Percentiles rank a stretch among this genome's conserved stretches.
These are phyloP conservation scores for Hanseniaspora uvarum DNA, from an alignment of 1,139 yeast genomes.

Conservation along the genomic window DNA sequence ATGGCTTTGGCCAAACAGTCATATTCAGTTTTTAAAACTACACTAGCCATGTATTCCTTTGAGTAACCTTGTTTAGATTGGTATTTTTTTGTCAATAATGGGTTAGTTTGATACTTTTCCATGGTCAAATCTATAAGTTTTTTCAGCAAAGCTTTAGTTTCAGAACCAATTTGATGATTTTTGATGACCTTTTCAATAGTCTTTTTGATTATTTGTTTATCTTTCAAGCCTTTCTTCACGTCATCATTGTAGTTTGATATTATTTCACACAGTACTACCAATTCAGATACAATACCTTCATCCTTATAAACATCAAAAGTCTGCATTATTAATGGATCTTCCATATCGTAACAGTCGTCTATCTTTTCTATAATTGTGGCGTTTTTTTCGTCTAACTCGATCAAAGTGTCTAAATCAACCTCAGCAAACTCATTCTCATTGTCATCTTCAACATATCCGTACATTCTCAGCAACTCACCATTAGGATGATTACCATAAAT, in stretches of 20 bases:
- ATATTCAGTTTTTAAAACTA: slow-evolving; percentile 47
- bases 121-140: slow-evolving; percentile 23
- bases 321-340: slow-evolving; percentile 44
- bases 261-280: slow-evolving; percentile 44
- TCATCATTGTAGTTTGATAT: slow-evolving; percentile 21
- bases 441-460: slow-evolving; percentile 82
- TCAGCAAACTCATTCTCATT: slow-evolving; percentile 79
- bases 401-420: slow-evolving; percentile 27
- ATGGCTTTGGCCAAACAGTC: slow-evolving; percentile 39
- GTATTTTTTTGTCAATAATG: neutral
- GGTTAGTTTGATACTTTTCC: slow-evolving; percentile 21
- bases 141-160: slow-evolving; percentile 32
- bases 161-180: slow-evolving; percentile 31
- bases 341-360: slow-evolving; percentile 20
- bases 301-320: slow-evolving; percentile 52
- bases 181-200: slow-evolving; percentile 26
- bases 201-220: slow-evolving; percentile 20
- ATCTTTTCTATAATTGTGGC: slow-evolving; percentile 7
- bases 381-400: neutral
- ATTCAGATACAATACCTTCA: slow-evolving; percentile 50
- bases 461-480: slow-evolving; percentile 73
- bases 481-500: slow-evolving; percentile 88
- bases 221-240: slow-evolving; percentile 23
- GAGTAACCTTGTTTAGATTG: neutral
- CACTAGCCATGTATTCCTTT: slow-evolving; percentile 39